Conservation (phyloP, 805 yeast species). For the Candida loeiensis region DNA sequence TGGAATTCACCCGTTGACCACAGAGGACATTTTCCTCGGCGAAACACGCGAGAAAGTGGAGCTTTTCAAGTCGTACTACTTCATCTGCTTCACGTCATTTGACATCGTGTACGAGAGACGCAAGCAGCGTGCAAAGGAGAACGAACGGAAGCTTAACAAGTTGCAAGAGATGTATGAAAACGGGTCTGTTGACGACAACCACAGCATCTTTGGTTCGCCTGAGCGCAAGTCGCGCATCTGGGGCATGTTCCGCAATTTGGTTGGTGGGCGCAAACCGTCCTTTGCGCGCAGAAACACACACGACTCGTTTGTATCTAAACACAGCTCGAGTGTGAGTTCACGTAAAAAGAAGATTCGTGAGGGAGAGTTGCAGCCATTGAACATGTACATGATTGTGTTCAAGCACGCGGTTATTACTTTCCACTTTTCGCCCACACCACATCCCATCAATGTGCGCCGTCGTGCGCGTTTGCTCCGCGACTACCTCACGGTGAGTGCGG, state of each 20-base stretch:
- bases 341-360: constrained; percentile 34
- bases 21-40: constrained; percentile 90
- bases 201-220: constrained; percentile 16
- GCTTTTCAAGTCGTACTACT: constrained; percentile 82
- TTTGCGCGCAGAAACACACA: constrained; percentile 5
- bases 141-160: constrained; percentile 37
- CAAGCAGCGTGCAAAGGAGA: constrained; percentile 47
- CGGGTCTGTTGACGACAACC: constrained; percentile 14
- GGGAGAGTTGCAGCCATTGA: constrained; percentile 78
- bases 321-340: constrained; percentile 20
- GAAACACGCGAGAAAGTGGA: constrained; percentile 96
- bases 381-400: constrained; percentile 90
- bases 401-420: constrained; percentile 87
- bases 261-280: constrained; percentile 6
- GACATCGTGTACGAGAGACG: constrained; percentile 70
- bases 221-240: constrained; percentile 17
- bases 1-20: constrained; percentile 93
- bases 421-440: constrained; percentile 93
- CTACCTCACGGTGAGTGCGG: constrained; percentile 84
- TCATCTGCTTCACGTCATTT: constrained; percentile 72
- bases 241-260: constrained; percentile 11
- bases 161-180: constrained; percentile 35
- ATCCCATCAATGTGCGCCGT: constrained; percentile 91
- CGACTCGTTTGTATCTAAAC: constrained; percentile 12
- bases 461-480: constrained; percentile 85